Base-by-base conservation (phyloP, 176 grass and related monocot genomes). In the Eragrostis nindensis region DNA sequence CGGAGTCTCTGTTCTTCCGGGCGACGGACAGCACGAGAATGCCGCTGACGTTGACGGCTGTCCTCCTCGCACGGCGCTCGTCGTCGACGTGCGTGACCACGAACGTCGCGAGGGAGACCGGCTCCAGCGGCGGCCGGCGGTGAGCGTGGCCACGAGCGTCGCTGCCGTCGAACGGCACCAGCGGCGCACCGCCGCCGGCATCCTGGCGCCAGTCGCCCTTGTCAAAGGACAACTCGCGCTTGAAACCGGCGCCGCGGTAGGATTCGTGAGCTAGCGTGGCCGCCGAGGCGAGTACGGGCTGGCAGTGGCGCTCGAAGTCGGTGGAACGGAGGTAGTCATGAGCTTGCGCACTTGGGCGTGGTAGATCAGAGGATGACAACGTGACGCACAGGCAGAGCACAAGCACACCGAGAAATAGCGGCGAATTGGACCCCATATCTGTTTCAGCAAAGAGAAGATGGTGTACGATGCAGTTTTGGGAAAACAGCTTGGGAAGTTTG, bases 181-280 rank as follows among this genome's bases (percentile, higher is more conserved):
- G 19, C 13, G 90, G 27, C 11, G 16, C 5, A 83, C 69, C 60
- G 73, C 62, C 73, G 86, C 41, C 3, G 24, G 64, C 32, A 36
- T 36, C 32, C 32, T 91, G 63, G 29, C 61, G 8, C 90, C 87
- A 92, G 71, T 87, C 86, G 16, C 90, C 90, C 32, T 85, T 89
- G 15, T 50, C 44, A 16, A 92, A 86, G 8, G 87, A 76, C 8
- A 92, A 80, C 40, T 83, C 69, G 0, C 15, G 73, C 16, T 67
- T 59, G 12, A 84, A n/a, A 2, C 21, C 66, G 1, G 64, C 14
- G 43, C 76, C 57, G 8, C 52, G 53, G 75, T 82, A 60, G n/a
- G 26, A 60, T 16, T 92, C 78, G 1, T 65, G 71, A 5, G 57
- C 24, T 18, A 89, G 26, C 70, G 62, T 41, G 55, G 45, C 54